These are phyloP conservation scores for Carallia pectinifolia DNA, from an alignment of 345 rosid species.

Conservation along the genomic window DNA sequence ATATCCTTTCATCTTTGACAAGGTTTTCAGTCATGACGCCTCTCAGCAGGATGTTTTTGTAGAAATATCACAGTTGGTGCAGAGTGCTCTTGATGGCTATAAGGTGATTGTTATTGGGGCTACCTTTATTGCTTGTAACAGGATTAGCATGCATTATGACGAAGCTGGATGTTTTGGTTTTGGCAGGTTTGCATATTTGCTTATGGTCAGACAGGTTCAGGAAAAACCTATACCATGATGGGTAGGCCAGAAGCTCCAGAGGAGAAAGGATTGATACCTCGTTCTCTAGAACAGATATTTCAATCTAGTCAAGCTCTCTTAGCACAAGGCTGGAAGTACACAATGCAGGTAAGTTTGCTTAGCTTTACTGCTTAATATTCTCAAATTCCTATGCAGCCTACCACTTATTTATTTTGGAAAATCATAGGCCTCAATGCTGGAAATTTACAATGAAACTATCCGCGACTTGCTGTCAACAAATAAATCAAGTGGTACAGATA, in stretches of 20 bases:
- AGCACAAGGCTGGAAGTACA: slow-evolving; percentile 92
- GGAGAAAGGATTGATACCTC: slow-evolving; percentile 86
- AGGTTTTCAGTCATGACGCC: slow-evolving; percentile 80
- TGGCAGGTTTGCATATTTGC: slow-evolving; percentile 95
- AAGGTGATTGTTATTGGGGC: slow-evolving; percentile 47
- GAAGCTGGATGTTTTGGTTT: background rate
- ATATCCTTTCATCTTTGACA: slow-evolving; percentile 86
- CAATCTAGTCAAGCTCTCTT: slow-evolving; percentile 64
- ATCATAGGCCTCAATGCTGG: slow-evolving; percentile 85
- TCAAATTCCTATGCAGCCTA: background rate
- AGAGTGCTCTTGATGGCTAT: slow-evolving; percentile 96
- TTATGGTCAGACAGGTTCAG: slow-evolving; percentile 97
- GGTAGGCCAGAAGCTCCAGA: slow-evolving; percentile 73
- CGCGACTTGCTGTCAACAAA: slow-evolving; percentile 69
- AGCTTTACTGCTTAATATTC: background rate
- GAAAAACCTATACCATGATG: slow-evolving; percentile 98
- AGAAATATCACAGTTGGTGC: slow-evolving; percentile 90
- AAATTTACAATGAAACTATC: slow-evolving; percentile 87
- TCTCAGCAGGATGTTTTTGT: slow-evolving; percentile 84
- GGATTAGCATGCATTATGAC: background rate
- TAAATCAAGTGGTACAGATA: slow-evolving; percentile 44
- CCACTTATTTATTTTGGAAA: background rate
- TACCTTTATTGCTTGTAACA: background rate
- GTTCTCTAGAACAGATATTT: slow-evolving; percentile 88
- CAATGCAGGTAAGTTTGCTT: slow-evolving; percentile 68